Evolutionary conservation across 257 asterid species (phyloP).

Genomic region (Ehretia macrophylla): DNA sequence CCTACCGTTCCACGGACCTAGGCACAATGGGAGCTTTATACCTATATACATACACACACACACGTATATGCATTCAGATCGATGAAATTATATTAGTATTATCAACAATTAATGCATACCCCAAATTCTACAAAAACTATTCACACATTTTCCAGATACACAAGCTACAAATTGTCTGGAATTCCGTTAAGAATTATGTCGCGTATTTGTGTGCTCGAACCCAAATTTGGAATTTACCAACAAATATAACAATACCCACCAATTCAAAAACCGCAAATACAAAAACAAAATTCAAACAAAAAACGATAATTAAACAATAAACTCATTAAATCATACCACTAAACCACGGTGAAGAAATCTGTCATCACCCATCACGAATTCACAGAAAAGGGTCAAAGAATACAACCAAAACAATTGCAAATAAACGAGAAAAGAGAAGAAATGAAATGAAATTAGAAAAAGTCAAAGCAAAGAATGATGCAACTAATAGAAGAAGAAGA

Average conservation of each 20-base stretch:
- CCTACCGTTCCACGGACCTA: too few species aligned
- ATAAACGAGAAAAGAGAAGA: not conserved
- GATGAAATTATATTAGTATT: too few species aligned
- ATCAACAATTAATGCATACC: too few species aligned
- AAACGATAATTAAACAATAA: not conserved
- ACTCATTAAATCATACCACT: constrained; percentile 15
- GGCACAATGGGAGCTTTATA: too few species aligned
- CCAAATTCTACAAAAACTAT: not conserved
- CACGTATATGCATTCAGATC: too few species aligned
- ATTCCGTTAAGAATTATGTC: not conserved
- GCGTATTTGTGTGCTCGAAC: too few species aligned
- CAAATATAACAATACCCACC: not conserved
- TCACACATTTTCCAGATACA: not conserved
- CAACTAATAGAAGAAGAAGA: not conserved
- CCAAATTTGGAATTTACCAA: too few species aligned
- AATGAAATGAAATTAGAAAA: not conserved
- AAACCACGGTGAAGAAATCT: constrained; percentile 20
- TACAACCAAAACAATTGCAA: too few species aligned
- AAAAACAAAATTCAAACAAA: not conserved
- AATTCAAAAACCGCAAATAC: not conserved
- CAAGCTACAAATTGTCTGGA: too few species aligned
- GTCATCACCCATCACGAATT: constrained; percentile 11
- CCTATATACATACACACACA: not conserved
- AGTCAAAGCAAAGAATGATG: not conserved
- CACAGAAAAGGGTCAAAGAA: not conserved